Evolutionary conservation across 2,329 filamentous ascomycete species (phyloP), one percentile per base, ranked within the genome.

Genomic region (Cladobotryum protrusum): DNA sequence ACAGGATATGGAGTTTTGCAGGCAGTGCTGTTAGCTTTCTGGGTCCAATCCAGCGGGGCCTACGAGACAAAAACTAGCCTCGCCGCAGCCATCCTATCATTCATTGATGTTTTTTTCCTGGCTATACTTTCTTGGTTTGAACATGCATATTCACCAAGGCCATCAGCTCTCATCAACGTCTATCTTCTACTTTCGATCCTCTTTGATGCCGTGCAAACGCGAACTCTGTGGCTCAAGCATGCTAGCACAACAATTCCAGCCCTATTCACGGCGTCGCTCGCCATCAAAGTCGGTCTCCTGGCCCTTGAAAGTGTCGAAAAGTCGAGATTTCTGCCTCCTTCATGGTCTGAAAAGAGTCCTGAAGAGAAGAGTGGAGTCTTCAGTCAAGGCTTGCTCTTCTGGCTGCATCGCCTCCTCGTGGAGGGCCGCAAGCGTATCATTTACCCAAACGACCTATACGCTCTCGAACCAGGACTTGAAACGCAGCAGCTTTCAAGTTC

Each of bases 161-260:
- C 67, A 3, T 69, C 67, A 1, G 55, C 63, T 1, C 45, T 68
- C 3, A 52, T 70, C 14, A 57, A 49, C 36, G 43, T 56, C 6
- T 70, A 62, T 45, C 47, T 69, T 13, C 58, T 66, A 36, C 43
- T 60, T 5, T 64, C 65, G 1, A 50, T 62, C 6, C 42, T 67
- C 4, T 57, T 67, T 17, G 67, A 70, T 44, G 48, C 61, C n/a
- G 61, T 63, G 0, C 60, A 58, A 13, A 56, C 57, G 2, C 58
- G 67, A 17, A 69, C 67, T 0, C 46, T 65, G 1, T 67, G 63
- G 54, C 57, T 67, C 24, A 29, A 29, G 11, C 24, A 29, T 29
- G 24, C 24, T 29, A 29, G 24, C 11, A 8, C 24, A 9, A 29
- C 24, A 29, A 29, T 29, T 29, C 24, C 24, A 9, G 24, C 24